Evolutionary conservation across 495 filamentous ascomycete species (phyloP).

Genomic region (Talaromyces adpressus): DNA sequence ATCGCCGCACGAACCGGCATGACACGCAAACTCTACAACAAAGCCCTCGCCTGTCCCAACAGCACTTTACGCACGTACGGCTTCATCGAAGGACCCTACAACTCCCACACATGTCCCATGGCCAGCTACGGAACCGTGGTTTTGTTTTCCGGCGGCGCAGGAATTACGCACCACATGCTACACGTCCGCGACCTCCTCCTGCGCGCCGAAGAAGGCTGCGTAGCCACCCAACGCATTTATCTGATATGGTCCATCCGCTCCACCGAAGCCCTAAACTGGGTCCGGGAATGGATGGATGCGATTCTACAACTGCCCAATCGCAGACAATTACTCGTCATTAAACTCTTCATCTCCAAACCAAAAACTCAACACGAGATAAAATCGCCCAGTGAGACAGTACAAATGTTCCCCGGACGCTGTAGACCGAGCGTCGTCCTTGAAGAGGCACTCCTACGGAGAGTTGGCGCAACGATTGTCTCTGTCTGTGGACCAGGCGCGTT

Average conservation of each 20-base stretch:
- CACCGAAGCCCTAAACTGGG: conserved; percentile 87
- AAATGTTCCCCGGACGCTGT: conserved; percentile 78
- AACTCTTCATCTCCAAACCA: conserved; percentile 86
- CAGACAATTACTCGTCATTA: conserved; percentile 73
- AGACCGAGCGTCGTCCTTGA: conserved; percentile 56
- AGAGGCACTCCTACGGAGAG: conserved; percentile 65
- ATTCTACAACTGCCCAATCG: conserved; percentile 79
- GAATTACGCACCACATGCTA: conserved; percentile 81
- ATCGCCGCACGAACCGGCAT: conserved; percentile 75
- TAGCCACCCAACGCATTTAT: conserved; percentile 71
- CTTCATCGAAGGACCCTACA: conserved; percentile 79
- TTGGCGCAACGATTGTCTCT: conserved; percentile 77
- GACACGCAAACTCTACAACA: conserved; percentile 67
- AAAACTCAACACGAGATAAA: conserved; percentile 72
- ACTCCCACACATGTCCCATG: conserved; percentile 53
- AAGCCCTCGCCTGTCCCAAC: conserved; percentile 52
- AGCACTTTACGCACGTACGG: conserved; percentile 54
- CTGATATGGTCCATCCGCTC: conserved; percentile 88
- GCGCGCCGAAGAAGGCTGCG: conserved; percentile 59
- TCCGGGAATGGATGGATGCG: conserved; percentile 90
- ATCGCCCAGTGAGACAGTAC: conserved; percentile 71
- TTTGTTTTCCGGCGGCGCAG: conserved; percentile 80
- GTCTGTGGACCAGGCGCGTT: conserved; percentile 89
- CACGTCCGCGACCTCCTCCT: conserved; percentile 68
- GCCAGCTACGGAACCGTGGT: conserved; percentile 79